Conservation (phyloP, 345 rosid species). For the Gossypium thurberi region DNA sequence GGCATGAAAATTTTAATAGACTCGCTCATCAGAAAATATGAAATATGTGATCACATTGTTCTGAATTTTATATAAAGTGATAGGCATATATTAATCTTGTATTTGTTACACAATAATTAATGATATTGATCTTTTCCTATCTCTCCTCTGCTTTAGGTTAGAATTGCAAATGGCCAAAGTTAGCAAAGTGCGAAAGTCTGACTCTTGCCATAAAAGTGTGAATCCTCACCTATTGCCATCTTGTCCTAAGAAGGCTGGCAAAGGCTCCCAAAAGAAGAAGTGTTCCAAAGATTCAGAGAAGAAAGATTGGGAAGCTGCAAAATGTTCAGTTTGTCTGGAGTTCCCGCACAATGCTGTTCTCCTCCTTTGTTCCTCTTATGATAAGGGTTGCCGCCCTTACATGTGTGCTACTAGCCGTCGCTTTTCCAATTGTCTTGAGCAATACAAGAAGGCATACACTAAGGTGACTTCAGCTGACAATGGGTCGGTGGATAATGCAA, state of each 20-base stretch:
- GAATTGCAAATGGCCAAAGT: conserved; percentile 46
- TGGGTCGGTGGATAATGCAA: conserved; percentile 20
- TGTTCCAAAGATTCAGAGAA: conserved; percentile 33
- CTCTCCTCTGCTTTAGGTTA: conserved; percentile 18
- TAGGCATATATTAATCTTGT: conserved; percentile 8
- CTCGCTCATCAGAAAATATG: not conserved
- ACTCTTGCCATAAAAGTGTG: conserved; percentile 13
- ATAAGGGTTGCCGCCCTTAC: conserved; percentile 87
- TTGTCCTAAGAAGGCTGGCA: conserved; percentile 30
- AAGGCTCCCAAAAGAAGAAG: conserved; percentile 24
- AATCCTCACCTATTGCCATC: conserved; percentile 33
- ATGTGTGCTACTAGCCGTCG: conserved; percentile 89
- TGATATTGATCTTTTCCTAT: not conserved
- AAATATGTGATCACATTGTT: not conserved
- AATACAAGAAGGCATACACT: conserved; percentile 68
- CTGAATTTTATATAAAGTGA: not conserved
- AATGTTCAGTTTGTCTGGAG: conserved; percentile 74
- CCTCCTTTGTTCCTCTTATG: conserved; percentile 70
- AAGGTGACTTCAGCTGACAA: conserved; percentile 33
- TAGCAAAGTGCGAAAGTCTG: conserved; percentile 33
- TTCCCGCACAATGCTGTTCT: conserved; percentile 86
- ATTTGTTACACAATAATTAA: not conserved
- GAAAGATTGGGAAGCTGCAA: conserved; percentile 62
- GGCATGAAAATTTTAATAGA: not conserved
- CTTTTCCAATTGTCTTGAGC: conserved; percentile 80